phyloP scores from a whole-genome alignment of 768 basidiomycete genomes.

The Dacryopinax primogenitus region DNA sequence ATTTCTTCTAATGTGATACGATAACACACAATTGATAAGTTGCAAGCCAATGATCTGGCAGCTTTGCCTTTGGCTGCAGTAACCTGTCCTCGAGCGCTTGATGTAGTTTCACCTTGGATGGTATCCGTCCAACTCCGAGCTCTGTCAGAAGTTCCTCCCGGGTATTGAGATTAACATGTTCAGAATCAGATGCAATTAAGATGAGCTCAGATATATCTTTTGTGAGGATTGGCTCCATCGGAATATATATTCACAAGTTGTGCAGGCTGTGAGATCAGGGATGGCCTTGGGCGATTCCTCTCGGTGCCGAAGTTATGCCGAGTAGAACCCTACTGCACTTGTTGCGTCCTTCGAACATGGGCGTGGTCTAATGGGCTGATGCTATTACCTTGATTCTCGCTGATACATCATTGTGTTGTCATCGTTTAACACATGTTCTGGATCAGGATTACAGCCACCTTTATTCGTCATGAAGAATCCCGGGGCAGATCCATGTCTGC shows the following conservation, averaged over 20 bases:
- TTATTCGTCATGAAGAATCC: too few relatives aligned
- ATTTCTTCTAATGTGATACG: background rate
- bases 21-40: conserved; percentile 67
- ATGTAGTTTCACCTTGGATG: conserved; percentile 47
- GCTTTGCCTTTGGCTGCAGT: conserved; percentile 49
- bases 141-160: conserved; percentile 33
- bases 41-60: conserved; percentile 62
- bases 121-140: conserved; percentile 45
- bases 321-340: too few relatives aligned
- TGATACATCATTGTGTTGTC: too few relatives aligned
- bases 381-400: too few relatives aligned
- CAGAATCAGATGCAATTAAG: background rate
- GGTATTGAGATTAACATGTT: background rate
- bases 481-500: too few relatives aligned
- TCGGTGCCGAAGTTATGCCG: too few relatives aligned
- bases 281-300: too few relatives aligned
- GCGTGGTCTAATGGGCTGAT: too few relatives aligned
- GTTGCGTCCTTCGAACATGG: too few relatives aligned
- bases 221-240: background rate
- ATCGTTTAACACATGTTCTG: too few relatives aligned
- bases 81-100: conserved; percentile 62
- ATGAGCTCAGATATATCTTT: conserved; percentile 1
- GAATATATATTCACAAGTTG: background rate
- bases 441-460: too few relatives aligned
- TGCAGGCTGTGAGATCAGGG: too few relatives aligned